Evolutionary conservation across 2,329 filamentous ascomycete species (phyloP).

Genomic region (Aplosporella prunicola): DNA sequence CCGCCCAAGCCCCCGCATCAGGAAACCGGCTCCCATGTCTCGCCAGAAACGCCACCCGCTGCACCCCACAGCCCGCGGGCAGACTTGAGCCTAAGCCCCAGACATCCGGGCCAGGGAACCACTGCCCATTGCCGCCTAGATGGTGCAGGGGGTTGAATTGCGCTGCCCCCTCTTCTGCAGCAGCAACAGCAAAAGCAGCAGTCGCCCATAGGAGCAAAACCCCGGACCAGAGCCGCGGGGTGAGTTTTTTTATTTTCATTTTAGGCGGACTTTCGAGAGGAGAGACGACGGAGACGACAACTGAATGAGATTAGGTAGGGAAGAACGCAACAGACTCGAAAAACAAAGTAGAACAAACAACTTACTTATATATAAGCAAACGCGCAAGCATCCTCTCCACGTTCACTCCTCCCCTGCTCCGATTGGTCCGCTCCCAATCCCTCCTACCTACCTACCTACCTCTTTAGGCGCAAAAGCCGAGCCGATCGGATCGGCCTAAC

Average conservation of each 20-base stretch:
- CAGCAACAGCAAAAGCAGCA: slow-evolving; percentile 11
- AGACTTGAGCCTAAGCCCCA: slow-evolving; percentile 45
- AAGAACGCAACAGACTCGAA: too few relatives aligned
- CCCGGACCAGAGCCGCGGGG: too few relatives aligned
- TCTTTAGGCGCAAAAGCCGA: too few relatives aligned
- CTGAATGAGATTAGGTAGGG: background rate
- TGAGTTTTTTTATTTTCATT: too few relatives aligned
- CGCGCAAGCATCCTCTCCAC: too few relatives aligned
- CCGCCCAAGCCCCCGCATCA: slow-evolving; percentile 49
- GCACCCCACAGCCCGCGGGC: slow-evolving; percentile 48
- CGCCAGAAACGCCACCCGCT: slow-evolving; percentile 50
- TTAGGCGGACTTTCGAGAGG: background rate
- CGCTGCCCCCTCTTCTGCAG: slow-evolving; percentile 12
- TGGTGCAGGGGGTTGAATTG: slow-evolving; percentile 26
- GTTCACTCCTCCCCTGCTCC: too few relatives aligned
- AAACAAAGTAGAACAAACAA: too few relatives aligned
- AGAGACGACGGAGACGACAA: background rate
- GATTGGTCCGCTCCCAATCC: too few relatives aligned
- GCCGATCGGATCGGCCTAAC: too few relatives aligned
- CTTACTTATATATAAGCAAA: too few relatives aligned
- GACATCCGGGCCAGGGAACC: slow-evolving; percentile 45
- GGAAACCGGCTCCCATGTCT: slow-evolving; percentile 57
- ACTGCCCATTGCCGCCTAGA: slow-evolving; percentile 32
- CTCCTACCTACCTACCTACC: too few relatives aligned
- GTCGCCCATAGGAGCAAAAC: background rate